Conservation (phyloP, 768 basidiomycete genomes). For the Podaxis mareebaensis region DNA sequence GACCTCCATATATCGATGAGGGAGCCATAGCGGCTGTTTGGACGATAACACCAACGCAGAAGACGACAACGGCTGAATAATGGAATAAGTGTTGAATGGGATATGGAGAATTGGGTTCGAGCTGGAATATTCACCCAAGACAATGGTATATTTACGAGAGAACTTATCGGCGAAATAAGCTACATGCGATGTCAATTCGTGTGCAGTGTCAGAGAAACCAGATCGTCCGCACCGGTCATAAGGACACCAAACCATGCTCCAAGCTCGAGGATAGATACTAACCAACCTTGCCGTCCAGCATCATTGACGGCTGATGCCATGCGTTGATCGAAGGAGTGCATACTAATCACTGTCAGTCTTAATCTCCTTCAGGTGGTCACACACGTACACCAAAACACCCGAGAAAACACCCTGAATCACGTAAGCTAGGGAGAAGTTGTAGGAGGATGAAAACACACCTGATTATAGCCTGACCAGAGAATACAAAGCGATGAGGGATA, state of each 20-base stretch:
- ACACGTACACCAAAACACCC: slow-evolving; percentile 60
- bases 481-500: slow-evolving; percentile 2
- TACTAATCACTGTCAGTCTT: slow-evolving; percentile 29
- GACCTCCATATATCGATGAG: slow-evolving; percentile 66
- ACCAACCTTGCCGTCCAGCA: slow-evolving; percentile 62
- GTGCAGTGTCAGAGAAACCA: background rate
- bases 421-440: slow-evolving; percentile 1
- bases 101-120: background rate
- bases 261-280: slow-evolving; percentile 73
- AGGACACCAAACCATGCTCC: slow-evolving; percentile 80
- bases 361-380: background rate
- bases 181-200: slow-evolving; percentile 16
- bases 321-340: slow-evolving; percentile 50
- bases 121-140: slow-evolving; percentile 41
- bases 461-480: slow-evolving; percentile 56
- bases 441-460: slow-evolving; percentile 33
- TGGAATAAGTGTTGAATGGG: background rate
- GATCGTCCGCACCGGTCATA: slow-evolving; percentile 46
- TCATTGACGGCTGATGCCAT: slow-evolving; percentile 59
- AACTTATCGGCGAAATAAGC: slow-evolving; percentile 69
- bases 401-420: slow-evolving; percentile 67
- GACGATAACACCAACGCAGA: slow-evolving; percentile 73
- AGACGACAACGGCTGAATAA: slow-evolving; percentile 51
- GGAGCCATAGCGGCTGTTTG: slow-evolving; percentile 61
- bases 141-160: slow-evolving; percentile 72